A percentile compares a stretch with the other conserved stretches of the same genome.
Conservation (phyloP, 306 rosid genomes). For the Ziziphus jujuba region DNA sequence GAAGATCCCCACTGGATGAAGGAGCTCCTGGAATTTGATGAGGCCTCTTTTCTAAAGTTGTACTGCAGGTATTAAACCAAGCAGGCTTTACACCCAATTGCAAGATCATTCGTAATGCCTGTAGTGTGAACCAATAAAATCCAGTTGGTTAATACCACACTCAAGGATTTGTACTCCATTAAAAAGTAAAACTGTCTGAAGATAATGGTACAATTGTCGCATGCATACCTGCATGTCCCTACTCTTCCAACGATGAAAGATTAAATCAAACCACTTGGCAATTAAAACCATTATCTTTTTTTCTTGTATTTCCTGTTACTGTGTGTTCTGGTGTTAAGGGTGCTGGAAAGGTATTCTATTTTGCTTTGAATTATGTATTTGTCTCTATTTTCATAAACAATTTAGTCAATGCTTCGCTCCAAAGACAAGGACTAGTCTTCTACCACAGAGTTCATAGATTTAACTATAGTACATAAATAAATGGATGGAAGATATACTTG, state of each 20-base stretch:
- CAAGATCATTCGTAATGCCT: constrained; percentile 93
- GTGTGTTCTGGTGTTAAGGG: not conserved
- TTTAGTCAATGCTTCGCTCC: not conserved
- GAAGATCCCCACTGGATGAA: constrained; percentile 67
- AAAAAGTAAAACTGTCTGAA: not conserved
- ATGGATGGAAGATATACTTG: too few species aligned
- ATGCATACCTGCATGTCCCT: not conserved
- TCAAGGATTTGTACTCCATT: not conserved
- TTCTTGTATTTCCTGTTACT: not conserved
- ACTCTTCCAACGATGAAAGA: not conserved
- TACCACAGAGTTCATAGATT: too few species aligned
- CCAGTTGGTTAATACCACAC: not conserved
- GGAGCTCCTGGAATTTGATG: constrained; percentile 79
- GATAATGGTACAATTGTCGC: not conserved
- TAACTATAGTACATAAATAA: too few species aligned
- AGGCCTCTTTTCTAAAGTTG: constrained; percentile 69
- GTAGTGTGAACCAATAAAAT: constrained; percentile 29
- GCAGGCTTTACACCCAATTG: constrained; percentile 92
- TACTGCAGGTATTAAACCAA: constrained; percentile 93
- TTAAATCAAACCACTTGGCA: not conserved
- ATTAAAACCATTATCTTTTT: not conserved
- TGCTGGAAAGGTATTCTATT: not conserved
- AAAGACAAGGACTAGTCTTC: not conserved
- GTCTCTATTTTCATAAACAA: not conserved
- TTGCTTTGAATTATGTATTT: not conserved